Base-by-base conservation (phyloP, 2,329 filamentous ascomycete genomes). In the Ophiostoma fasciatum region DNA sequence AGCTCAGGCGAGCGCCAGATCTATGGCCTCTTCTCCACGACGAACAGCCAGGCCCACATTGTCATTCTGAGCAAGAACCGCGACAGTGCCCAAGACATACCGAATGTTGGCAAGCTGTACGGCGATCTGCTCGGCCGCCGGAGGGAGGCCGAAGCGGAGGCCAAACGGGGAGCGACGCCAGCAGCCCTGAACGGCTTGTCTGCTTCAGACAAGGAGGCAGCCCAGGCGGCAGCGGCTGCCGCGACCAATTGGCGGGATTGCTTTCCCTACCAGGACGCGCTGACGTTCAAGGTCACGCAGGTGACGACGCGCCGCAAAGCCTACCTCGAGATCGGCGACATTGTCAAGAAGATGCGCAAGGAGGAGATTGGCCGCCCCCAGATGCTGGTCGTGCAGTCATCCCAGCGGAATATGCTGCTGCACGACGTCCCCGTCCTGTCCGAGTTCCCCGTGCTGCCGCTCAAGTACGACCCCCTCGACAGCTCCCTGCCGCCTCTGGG, bases 221-320 rank as follows among this genome's bases (percentile, higher is more conserved):
- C 31, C 0, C 72, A 11, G 44, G 62, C 74, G 15, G 63, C 78
- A 43, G 80, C 83, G 42, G 68, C 70, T 4, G 67, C 71, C 4
- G 79, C 73, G 7, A 74, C 79, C 28, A 74, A 74, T 29, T 82
- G 82, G 73, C 79, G 90, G 49, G 75, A 75, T 32, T 78, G 79
- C 46, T 87, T 98, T 53, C 66, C 78, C 4, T 98, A 98, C 51
- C 85, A 92, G 51, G 80, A 88, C 23, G 77, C 75, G 45, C 61
- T 98, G 11, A 75, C 76, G 43, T 94, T 98, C 68, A 87, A 81
- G 54, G 80, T 78, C 7, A 82, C 73, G 0, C 83, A 93, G 46
- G 82, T 94, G 26, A 93, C 83, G 4, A 94, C 88, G 1, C 76
- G 82, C 45, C 74, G 88, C 37, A 94, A 94, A 51, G 83, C 87